A percentile compares a stretch with the other conserved stretches of the same genome.
Evolutionary conservation across 2,329 filamentous ascomycete genomes (phyloP).

Genomic region (Falciphora oryzae): DNA sequence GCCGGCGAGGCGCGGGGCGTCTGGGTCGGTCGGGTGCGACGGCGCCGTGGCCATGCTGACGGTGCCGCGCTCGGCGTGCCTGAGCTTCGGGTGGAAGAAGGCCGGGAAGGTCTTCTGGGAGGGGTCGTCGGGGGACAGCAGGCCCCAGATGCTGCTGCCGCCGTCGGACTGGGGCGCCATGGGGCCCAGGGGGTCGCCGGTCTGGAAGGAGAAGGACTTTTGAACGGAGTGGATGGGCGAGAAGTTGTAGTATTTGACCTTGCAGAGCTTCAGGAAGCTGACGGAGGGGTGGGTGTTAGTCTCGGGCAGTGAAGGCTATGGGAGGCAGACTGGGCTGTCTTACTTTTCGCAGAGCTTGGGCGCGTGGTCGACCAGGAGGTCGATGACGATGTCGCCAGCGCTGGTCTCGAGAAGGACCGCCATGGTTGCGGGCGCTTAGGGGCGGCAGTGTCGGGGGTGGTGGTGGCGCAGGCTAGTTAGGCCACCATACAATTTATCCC

Average conservation of each 20-base stretch:
- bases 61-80: slow-evolving; percentile 82
- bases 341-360: slow-evolving; percentile 94
- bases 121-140: slow-evolving; percentile 56
- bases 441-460: too few relatives aligned
- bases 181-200: slow-evolving; percentile 87
- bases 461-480: too few relatives aligned
- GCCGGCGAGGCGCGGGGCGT: slow-evolving; percentile 67
- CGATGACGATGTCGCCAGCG: slow-evolving; percentile 88
- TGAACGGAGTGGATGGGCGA: slow-evolving; percentile 87
- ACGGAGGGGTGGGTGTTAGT: not conserved
- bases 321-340: slow-evolving; percentile 30
- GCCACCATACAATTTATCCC: not conserved
- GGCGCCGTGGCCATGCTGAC: slow-evolving; percentile 97
- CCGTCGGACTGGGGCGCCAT: slow-evolving; percentile 81
- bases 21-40: slow-evolving; percentile 61
- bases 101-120: slow-evolving; percentile 73
- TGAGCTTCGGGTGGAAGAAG: slow-evolving; percentile 80
- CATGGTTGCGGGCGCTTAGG: slow-evolving; percentile 45
- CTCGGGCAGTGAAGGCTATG: not conserved
- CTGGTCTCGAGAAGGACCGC: slow-evolving; percentile 92
- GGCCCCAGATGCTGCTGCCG: slow-evolving; percentile 87
- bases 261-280: slow-evolving; percentile 97
- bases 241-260: slow-evolving; percentile 99
- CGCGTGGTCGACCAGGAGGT: slow-evolving; percentile 81
- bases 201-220: slow-evolving; percentile 94